Base-by-base conservation (phyloP, 1,284 basidiomycete species). In the Gymnopus androsaceus region DNA sequence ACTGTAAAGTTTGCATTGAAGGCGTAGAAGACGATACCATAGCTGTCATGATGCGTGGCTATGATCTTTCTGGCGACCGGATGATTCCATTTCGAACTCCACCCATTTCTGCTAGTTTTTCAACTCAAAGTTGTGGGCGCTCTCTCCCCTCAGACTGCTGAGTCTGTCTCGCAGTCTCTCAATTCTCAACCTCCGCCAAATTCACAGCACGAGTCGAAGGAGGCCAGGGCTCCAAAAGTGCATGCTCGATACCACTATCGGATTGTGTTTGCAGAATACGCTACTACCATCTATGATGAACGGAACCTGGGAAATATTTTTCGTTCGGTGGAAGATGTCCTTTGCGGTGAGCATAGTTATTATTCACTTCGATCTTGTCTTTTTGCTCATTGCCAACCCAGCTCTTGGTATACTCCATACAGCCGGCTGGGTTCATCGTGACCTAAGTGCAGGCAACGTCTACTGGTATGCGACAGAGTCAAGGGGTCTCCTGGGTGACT, bases 361-460 rank as follows among this genome's bases (percentile, higher is more conserved):
- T 11, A 5, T 7, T 38, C n/a, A 28, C 12, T 31, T 8, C 12
- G 7, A 25, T 34, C 7, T 25, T 25, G 21, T 6, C 25, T 28
- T 44, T n/a, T 49, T 14, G 14, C 17, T 23, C 30, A 30, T 31
- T 33, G 19, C 8, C 11, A 19, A 11, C 41, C 19, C 15, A 55
- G 53, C 53, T 14, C 45, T 55, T 9, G 11, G 44, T 9, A 28
- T 36, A n/a, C 23, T 54, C n/a, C 44, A 54, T 38, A 30, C 15
- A 11, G 44, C 42, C 21, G 34, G 44, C 7, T 54, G 45, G 25
- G 53, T 55, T 23, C 53, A 55, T 28, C 33, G 53, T 30, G 53
- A 55, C 27, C 48, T 55, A n/a, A 55, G 53, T 19, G 28, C 15
- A 1, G 53, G 53, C 12, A 49, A 55, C 31, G 45, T 55, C 4